A percentile compares a stretch with the other conserved stretches of the same genome.
Evolutionary conservation across 257 asterid species (phyloP).

Genomic region (Solanum pinnatisectum): DNA sequence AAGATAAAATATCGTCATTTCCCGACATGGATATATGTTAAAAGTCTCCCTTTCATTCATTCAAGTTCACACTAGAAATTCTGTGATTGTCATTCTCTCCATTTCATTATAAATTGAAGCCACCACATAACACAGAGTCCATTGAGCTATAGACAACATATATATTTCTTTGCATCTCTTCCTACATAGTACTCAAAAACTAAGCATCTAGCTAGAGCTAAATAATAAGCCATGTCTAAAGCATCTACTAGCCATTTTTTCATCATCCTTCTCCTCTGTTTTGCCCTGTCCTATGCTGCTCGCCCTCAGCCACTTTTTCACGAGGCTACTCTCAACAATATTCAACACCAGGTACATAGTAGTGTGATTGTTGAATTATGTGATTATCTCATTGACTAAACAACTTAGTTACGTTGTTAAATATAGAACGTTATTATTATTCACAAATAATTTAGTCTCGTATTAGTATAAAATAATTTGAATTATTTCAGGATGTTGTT

Average conservation of each 20-base stretch:
- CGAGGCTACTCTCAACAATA: not conserved
- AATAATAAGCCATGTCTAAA: conserved; percentile 27
- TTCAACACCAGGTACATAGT: conserved; percentile 3
- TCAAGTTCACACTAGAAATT: not conserved
- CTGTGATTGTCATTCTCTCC: not conserved
- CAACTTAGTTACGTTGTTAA: not conserved
- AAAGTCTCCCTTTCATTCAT: not conserved
- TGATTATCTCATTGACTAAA: not conserved
- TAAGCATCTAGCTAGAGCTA: not conserved
- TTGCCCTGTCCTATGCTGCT: conserved; percentile 34
- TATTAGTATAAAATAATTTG: not conserved
- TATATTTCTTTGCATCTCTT: not conserved
- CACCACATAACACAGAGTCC: not conserved
- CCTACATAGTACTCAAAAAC: not conserved
- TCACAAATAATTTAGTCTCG: not conserved
- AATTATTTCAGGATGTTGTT: not conserved
- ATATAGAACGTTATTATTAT: not conserved
- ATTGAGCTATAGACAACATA: not conserved
- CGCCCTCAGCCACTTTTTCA: conserved; percentile 27
- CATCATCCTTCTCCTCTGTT: conserved; percentile 31
- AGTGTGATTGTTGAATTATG: not conserved
- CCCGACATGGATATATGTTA: not conserved
- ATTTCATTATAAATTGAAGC: not conserved
- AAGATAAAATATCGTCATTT: not conserved
- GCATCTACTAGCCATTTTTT: conserved; percentile 21